Percentiles rank a stretch among this genome's conserved stretches.
Conservation (phyloP, 768 basidiomycete species). For the Chiua virens region DNA sequence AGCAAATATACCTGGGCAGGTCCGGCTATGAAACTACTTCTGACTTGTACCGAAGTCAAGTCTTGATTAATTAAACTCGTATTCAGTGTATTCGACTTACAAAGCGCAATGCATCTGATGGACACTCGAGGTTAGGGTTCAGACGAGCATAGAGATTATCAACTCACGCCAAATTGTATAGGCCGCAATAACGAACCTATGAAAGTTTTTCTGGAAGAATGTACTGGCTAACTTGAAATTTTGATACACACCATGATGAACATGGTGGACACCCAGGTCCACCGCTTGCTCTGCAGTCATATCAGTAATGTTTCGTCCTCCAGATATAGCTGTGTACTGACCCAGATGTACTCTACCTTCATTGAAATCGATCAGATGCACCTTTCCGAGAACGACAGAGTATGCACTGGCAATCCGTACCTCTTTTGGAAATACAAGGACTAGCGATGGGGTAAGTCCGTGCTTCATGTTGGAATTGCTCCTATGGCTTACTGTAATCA, state of each 20-base stretch:
- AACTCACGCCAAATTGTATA: background rate
- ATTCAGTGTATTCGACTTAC: background rate
- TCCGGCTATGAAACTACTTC: background rate
- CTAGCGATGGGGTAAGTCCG: background rate
- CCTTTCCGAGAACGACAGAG: background rate
- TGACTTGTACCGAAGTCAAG: background rate
- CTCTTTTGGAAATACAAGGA: background rate
- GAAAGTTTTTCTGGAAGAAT: background rate
- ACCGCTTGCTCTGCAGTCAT: background rate
- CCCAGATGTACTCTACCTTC: constrained; percentile 9
- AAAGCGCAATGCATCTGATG: background rate
- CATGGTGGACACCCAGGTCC: background rate
- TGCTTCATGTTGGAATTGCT: background rate
- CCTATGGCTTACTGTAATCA: background rate
- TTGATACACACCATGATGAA: background rate
- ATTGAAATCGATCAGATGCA: background rate
- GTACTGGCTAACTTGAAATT: background rate
- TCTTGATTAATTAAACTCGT: too few species aligned
- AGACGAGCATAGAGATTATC: background rate
- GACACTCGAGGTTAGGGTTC: background rate
- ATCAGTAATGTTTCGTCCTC: background rate
- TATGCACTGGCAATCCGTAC: background rate
- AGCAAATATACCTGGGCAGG: background rate
- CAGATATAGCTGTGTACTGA: background rate
- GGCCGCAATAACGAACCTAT: constrained; percentile 3